A percentile compares a stretch with the other conserved stretches of the same genome.
phyloP scores from a whole-genome alignment of 306 rosid genomes.

The Phaseolus lunatus region DNA sequence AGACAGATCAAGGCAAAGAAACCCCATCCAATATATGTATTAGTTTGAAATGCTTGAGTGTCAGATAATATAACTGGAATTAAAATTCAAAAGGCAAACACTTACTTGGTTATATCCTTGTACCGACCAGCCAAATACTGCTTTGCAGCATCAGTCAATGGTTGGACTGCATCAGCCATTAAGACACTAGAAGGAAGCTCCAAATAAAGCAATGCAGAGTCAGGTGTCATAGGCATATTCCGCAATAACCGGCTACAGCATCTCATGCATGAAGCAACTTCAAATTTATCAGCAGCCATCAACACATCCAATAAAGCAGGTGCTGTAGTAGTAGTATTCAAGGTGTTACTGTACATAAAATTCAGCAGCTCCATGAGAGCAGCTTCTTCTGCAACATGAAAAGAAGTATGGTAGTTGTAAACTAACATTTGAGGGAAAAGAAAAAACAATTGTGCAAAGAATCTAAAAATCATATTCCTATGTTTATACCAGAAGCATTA shows the following conservation, averaged over 20 bases:
- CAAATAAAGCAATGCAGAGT: slow-evolving; percentile 89
- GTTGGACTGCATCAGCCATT: slow-evolving; percentile 97
- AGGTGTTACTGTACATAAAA: slow-evolving; percentile 89
- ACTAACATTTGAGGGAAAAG: slow-evolving; percentile 20
- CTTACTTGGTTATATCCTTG: slow-evolving; percentile 89
- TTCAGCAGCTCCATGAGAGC: slow-evolving; percentile 97
- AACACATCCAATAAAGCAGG: slow-evolving; percentile 89
- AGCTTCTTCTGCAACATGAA: slow-evolving; percentile 78
- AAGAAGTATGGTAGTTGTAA: slow-evolving; percentile 36
- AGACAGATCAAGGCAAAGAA: neutral
- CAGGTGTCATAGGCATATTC: slow-evolving; percentile 84
- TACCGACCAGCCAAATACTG: slow-evolving; percentile 87
- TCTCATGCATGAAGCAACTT: slow-evolving; percentile 99
- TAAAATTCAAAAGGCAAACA: slow-evolving; percentile 20
- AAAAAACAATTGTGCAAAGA: neutral
- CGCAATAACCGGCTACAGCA: slow-evolving; percentile 79
- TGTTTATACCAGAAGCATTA: slow-evolving; percentile 78
- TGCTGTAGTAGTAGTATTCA: slow-evolving; percentile 66
- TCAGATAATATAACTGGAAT: slow-evolving; percentile 7
- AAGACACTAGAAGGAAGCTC: slow-evolving; percentile 95
- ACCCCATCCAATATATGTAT: neutral
- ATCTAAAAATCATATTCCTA: neutral
- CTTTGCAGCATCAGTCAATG: slow-evolving; percentile 94
- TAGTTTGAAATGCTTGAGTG: neutral
- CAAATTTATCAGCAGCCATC: slow-evolving; percentile 99